Base-by-base conservation (phyloP, 2,329 filamentous ascomycete genomes). In the Neonectria coccinea region DNA sequence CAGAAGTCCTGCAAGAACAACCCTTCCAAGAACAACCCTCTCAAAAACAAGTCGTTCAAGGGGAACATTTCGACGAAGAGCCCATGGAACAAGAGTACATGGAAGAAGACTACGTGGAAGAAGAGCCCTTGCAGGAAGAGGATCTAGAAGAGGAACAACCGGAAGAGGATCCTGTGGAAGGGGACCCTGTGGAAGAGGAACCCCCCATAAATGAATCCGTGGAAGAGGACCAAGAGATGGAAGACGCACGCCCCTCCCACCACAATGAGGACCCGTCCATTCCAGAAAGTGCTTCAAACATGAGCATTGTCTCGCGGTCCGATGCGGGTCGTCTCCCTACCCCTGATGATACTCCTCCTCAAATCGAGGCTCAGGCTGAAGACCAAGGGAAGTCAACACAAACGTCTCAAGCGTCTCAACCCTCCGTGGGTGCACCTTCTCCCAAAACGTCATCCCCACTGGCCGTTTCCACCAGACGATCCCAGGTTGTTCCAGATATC, bases 321-420 rank as follows among this genome's bases (percentile, higher is more conserved):
- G 80, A 79, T 44, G 77, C 79, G 27, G 81, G 77, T 54, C 83
- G 83, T 65, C 77, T 87, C 66, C 83, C 84, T 64, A 86, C 85
- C 44, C 85, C 85, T 57, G 85, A 87, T 66, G 81, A 86, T 67
- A 86, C 81, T 57, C 81, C 82, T 16, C 81, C 82, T 1, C 80
- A 82, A 22, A 62, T 71, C 16, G 73, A 75, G 22, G 45, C 56
- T 45, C 70, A 73, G 36, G 58, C 62, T 8, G 67, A 69, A 16
- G 69, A 69, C 39, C 53, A 56, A 2, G 70, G 59, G 12, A 77
- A 74, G 54, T 67, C 70, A 18, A 59, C 50, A 20, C 60, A 56
- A 27, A 36, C 42, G 22, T 67, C 69, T 16, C 66, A 66, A 10
- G 57, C 42, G 25, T 67, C 69, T n/a, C 66, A 66, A 10, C 56